These are phyloP conservation scores for Fusarium nurragi DNA, from an alignment of 2,329 filamentous ascomycete species.

Conservation along the genomic window DNA sequence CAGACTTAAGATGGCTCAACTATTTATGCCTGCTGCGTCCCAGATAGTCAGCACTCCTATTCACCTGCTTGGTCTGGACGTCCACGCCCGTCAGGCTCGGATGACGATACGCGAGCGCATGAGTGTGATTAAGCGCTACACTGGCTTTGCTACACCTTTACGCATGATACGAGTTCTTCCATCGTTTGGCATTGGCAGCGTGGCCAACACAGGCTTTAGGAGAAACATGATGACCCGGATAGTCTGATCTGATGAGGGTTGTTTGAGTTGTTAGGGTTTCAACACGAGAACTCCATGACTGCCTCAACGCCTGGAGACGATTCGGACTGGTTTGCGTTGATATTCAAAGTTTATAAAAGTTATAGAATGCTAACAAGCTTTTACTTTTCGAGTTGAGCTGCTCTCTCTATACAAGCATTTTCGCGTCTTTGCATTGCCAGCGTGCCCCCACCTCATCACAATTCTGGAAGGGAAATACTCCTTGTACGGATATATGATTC, in stretches of 20 bases:
- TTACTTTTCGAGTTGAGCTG: too few relatives aligned
- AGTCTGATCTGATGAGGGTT: neutral
- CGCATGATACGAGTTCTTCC: conserved; percentile 39
- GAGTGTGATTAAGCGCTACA: conserved; percentile 19
- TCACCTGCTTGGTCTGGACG: conserved; percentile 39
- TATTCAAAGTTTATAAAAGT: neutral
- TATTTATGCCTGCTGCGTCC: conserved; percentile 38
- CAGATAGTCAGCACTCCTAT: conserved; percentile 40
- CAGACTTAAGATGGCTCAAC: conserved; percentile 39
- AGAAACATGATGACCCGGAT: conserved; percentile 32
- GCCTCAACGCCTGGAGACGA: conserved; percentile 29
- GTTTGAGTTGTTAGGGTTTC: conserved; percentile 19
- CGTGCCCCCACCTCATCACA: too few relatives aligned
- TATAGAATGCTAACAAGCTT: neutral
- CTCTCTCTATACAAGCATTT: neutral
- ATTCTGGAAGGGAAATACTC: neutral
- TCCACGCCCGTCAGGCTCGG: conserved; percentile 28
- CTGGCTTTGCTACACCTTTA: conserved; percentile 35
- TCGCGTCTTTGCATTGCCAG: too few relatives aligned
- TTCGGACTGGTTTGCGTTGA: neutral
- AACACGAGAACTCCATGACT: conserved; percentile 26
- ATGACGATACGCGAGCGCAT: conserved; percentile 33
- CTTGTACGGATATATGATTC: neutral
- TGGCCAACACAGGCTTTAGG: conserved; percentile 40
- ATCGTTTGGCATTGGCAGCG: conserved; percentile 38